These are phyloP conservation scores for Kurtzmaniella quercitrusa DNA, from an alignment of 1,139 yeast species.

Conservation along the genomic window DNA sequence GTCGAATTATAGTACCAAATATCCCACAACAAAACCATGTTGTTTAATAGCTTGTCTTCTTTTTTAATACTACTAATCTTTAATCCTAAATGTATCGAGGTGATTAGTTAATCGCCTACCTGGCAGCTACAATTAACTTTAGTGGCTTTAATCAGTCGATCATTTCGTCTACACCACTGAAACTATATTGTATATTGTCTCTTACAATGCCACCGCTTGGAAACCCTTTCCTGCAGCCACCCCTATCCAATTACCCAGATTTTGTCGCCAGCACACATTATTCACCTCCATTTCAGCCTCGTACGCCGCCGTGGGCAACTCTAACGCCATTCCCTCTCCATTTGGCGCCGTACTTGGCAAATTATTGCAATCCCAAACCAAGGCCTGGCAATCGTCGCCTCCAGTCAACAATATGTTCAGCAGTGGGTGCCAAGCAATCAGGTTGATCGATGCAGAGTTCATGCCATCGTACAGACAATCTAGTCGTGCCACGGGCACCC, in stretches of 20 bases:
- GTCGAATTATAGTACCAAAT: too few species aligned
- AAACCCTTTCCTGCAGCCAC: conserved; percentile 75
- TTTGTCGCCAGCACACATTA: conserved; percentile 68
- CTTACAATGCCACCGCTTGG: conserved; percentile 46
- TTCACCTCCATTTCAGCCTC: conserved; percentile 68
- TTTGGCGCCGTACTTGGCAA: conserved; percentile 3
- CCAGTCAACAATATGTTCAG: conserved; percentile 67
- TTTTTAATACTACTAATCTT: too few species aligned
- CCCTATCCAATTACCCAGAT: conserved; percentile 74
- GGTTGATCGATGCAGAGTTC: conserved; percentile 56
- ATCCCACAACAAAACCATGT: too few species aligned
- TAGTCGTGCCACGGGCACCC: conserved; percentile 66
- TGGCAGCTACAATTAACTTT: too few species aligned
- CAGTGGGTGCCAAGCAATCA: conserved; percentile 81
- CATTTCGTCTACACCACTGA: too few species aligned
- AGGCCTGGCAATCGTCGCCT: conserved; percentile 87
- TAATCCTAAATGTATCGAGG: too few species aligned
- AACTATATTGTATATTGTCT: too few species aligned
- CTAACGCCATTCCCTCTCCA: conserved; percentile 19
- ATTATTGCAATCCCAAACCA: conserved; percentile 73
- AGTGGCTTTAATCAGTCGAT: too few species aligned
- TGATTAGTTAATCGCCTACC: too few species aligned
- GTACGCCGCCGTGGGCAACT: conserved; percentile 50
- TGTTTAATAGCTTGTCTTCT: too few species aligned
- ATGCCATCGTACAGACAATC: conserved; percentile 58